Percentiles rank a stretch among this genome's conserved stretches.
Conservation (phyloP, 2,329 filamentous ascomycete species). For the Pseudocercospora crystallina region DNA sequence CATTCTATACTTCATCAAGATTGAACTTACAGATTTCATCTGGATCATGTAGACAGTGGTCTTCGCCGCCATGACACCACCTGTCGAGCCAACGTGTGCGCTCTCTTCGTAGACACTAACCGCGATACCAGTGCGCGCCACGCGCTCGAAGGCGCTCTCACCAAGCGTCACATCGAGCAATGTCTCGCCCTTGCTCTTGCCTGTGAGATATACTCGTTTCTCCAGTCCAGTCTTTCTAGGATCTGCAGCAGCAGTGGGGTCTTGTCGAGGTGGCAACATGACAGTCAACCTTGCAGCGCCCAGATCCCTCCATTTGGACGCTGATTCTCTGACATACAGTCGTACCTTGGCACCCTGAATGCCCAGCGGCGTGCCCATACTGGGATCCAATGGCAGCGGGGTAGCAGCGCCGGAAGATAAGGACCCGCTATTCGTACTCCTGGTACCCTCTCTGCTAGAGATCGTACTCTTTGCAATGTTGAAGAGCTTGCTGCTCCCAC, state of each 20-base stretch:
- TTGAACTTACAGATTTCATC: slow-evolving; percentile 39
- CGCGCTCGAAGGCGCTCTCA: slow-evolving; percentile 78
- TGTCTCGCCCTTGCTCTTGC: slow-evolving; percentile 65
- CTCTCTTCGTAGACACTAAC: slow-evolving; percentile 77
- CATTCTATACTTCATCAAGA: neutral
- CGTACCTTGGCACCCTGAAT: slow-evolving; percentile 82
- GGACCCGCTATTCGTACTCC: slow-evolving; percentile 60
- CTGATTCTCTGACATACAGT: slow-evolving; percentile 73
- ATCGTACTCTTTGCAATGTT: slow-evolving; percentile 80
- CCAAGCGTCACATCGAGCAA: slow-evolving; percentile 82
- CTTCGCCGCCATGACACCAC: slow-evolving; percentile 56
- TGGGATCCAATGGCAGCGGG: slow-evolving; percentile 33
- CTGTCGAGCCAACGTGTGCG: slow-evolving; percentile 53
- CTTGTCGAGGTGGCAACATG: slow-evolving; percentile 62
- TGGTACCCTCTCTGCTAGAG: slow-evolving; percentile 55
- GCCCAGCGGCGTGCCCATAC: slow-evolving; percentile 53
- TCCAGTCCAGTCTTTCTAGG: slow-evolving; percentile 58
- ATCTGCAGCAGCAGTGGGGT: slow-evolving; percentile 36
- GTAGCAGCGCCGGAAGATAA: slow-evolving; percentile 48
- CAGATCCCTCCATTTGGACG: slow-evolving; percentile 86
- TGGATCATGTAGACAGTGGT: slow-evolving; percentile 64
- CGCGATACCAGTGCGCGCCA: slow-evolving; percentile 82
- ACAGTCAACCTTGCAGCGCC: slow-evolving; percentile 83
- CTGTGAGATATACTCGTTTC: slow-evolving; percentile 80
- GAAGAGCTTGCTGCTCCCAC: slow-evolving; percentile 68